Evolutionary conservation across 2,329 filamentous ascomycete species (phyloP).

Genomic region (Diaporthe eres): DNA sequence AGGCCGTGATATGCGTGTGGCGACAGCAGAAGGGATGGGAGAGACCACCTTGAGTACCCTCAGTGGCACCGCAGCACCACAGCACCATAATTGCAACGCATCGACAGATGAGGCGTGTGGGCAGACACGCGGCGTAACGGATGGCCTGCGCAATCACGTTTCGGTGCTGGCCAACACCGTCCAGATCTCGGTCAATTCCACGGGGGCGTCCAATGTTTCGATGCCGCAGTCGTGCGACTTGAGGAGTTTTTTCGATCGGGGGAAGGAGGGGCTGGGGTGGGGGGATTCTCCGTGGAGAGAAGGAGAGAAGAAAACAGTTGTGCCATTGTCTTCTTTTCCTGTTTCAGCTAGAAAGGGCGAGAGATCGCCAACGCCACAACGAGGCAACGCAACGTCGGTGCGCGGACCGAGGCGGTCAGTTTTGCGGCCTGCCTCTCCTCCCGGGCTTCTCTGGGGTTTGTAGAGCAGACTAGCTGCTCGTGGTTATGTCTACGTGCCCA

Average conservation of each 20-base stretch:
- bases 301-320: not conserved
- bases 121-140: not conserved
- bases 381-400: slow-evolving; percentile 29
- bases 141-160: not conserved
- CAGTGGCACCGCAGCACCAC: not conserved
- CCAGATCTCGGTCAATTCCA: slow-evolving; percentile 23
- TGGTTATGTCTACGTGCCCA: not conserved
- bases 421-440: not conserved
- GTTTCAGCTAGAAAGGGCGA: slow-evolving; percentile 24
- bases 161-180: not conserved
- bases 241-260: not conserved
- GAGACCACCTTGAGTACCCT: not conserved
- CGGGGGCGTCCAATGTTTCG: slow-evolving; percentile 29
- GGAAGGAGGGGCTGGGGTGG: not conserved
- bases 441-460: not conserved
- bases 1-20: not conserved
- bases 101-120: not conserved
- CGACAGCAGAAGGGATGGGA: not conserved
- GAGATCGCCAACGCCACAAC: slow-evolving; percentile 20
- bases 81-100: not conserved
- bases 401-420: slow-evolving; percentile 23
- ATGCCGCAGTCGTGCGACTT: slow-evolving; percentile 31
- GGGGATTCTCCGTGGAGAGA: slow-evolving; percentile 11
- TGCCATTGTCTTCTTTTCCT: slow-evolving; percentile 13
- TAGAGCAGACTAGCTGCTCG: not conserved